These are phyloP conservation scores for Penicillium griseofulvum DNA, from an alignment of 2,329 filamentous ascomycete genomes.

Conservation along the genomic window DNA sequence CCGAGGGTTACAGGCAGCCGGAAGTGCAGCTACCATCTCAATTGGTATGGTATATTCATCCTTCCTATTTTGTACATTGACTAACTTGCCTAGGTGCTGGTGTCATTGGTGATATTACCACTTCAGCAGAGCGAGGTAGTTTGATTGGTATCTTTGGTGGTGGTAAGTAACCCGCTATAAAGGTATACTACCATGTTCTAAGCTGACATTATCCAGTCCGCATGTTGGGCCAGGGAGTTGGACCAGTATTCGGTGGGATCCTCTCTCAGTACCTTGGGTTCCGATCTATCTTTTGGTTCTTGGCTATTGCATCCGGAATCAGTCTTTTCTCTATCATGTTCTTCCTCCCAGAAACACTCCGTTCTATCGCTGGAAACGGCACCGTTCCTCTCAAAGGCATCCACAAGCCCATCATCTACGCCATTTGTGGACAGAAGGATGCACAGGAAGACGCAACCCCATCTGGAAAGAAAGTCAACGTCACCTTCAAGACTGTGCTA, in stretches of 20 bases:
- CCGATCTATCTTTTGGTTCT: constrained; percentile 43
- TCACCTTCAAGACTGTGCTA: constrained; percentile 37
- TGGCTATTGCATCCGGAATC: constrained; percentile 38
- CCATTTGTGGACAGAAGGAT: constrained; percentile 19
- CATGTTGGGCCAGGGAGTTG: constrained; percentile 47
- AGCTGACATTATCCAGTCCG: constrained; percentile 28
- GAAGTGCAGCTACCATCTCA: constrained; percentile 50
- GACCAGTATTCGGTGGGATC: constrained; percentile 45
- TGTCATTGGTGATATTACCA: constrained; percentile 44
- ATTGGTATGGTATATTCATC: constrained; percentile 37
- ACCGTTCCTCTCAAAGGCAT: constrained; percentile 40
- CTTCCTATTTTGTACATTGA: not conserved
- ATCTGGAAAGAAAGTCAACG: constrained; percentile 17
- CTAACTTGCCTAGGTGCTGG: constrained; percentile 30
- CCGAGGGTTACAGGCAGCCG: constrained; percentile 49
- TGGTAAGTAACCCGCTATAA: constrained; percentile 23
- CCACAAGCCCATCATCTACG: constrained; percentile 43
- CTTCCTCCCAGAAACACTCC: constrained; percentile 48
- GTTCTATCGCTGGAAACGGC: constrained; percentile 47
- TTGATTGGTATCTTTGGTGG: constrained; percentile 41
- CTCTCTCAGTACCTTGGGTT: constrained; percentile 38
- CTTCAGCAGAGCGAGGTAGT: constrained; percentile 39
- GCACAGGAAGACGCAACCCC: constrained; percentile 15
- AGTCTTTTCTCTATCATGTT: constrained; percentile 41
- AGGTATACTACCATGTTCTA: not conserved